Base-by-base conservation (phyloP, 352 stramenopile genomes). In the Phytophthora cactorum region DNA sequence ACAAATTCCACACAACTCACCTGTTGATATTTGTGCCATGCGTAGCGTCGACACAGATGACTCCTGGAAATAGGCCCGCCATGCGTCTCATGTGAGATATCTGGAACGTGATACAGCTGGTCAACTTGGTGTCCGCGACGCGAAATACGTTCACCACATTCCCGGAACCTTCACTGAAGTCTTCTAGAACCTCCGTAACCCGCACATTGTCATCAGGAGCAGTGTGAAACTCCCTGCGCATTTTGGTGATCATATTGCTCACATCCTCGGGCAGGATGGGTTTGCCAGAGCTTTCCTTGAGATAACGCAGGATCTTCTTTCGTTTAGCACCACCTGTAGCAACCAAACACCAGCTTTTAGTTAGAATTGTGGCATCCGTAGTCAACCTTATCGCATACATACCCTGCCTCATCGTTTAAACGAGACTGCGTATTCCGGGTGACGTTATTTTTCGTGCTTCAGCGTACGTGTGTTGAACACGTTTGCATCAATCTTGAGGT, bases 131-230 rank as follows among this genome's bases (percentile, higher is more conserved):
- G 1, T 47, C 25, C 0, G 5, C 5, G 14, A 55, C 59, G 3
- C 22, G 38, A 17, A 66, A 66, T 0, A 54, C 49, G n/a, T 59
- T 59, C 4, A 66, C 59, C 27, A n/a, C 50, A 55, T 55, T 59
- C 7, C 59, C 50, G 1, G 29, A 38, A 3, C 59, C 50, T 50
- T 66, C 59, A 15, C 59, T 54, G 14, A 55, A 59, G 10, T 66
- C 50, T 12, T 52, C n/a, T 1, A 44, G 50, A 6, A 66, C 3
- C 14, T 59, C 25, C 3, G 28, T 43, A 7, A 60, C 49, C 2
- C 59, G 59, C 1, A 59, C 59, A 15, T 59, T 66, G 31, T 66
- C 59, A n/a, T 59, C 59, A 5, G n/a, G 10, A 1, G 41, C 59
- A 5, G 50, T 66, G 31, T 60, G 55, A 4, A 39, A 14, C 3